phyloP scores from a whole-genome alignment of 306 rosid species.

The Pueraria montana region DNA sequence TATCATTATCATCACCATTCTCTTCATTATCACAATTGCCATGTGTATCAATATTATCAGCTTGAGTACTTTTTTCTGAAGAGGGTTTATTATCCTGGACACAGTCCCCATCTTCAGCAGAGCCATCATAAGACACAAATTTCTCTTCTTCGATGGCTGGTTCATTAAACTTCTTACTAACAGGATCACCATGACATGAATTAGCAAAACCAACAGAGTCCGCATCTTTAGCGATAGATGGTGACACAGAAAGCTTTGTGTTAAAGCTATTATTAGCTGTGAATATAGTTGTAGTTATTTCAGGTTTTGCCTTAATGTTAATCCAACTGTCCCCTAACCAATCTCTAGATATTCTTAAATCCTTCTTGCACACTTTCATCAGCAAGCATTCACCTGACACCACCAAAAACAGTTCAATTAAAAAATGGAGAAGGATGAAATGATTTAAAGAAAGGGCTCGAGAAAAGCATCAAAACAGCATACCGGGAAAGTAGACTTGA shows the following conservation, averaged over 20 bases:
- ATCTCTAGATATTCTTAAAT: conserved; percentile 86
- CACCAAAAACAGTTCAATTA: conserved; percentile 22
- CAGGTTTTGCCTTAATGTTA: conserved; percentile 69
- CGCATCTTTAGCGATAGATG: conserved; percentile 52
- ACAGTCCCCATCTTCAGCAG: conserved; percentile 52
- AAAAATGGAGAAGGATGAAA: neutral
- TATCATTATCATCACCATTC: conserved; percentile 50
- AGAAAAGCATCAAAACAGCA: conserved; percentile 30
- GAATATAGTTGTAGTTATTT: conserved; percentile 64
- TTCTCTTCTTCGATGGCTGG: conserved; percentile 52
- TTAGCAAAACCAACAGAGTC: conserved; percentile 56
- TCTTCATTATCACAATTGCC: conserved; percentile 53
- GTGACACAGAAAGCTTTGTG: conserved; percentile 54
- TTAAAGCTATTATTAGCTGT: conserved; percentile 52
- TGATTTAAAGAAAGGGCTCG: neutral
- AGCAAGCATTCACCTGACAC: conserved; percentile 81
- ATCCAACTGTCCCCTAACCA: conserved; percentile 91
- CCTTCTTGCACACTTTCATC: conserved; percentile 67
- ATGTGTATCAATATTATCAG: conserved; percentile 51
- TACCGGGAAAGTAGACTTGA: conserved; percentile 88
- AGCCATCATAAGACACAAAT: conserved; percentile 47
- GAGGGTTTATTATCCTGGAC: conserved; percentile 51
- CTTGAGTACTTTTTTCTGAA: conserved; percentile 52
- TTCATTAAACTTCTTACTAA: conserved; percentile 50
- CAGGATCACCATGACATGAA: conserved; percentile 56